phyloP scores from a whole-genome alignment of 768 basidiomycete genomes.

The Krasilnikovozyma curviuscula region DNA sequence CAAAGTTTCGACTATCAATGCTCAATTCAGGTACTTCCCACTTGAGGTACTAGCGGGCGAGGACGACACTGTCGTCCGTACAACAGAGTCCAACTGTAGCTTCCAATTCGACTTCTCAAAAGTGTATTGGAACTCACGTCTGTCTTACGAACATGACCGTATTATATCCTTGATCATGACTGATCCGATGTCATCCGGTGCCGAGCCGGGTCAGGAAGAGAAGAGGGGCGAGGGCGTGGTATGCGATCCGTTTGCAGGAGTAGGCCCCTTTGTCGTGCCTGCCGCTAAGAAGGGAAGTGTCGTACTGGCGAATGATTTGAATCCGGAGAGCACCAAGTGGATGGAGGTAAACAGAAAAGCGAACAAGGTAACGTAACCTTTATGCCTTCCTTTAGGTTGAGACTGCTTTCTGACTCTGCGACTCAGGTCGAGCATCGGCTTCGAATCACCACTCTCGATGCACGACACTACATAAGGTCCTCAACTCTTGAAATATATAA shows the following conservation, averaged over 20 bases:
- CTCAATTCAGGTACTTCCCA: conserved; percentile 72
- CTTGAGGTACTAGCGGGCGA: conserved; percentile 96
- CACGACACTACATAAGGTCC: conserved; percentile 58
- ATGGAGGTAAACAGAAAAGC: conserved; percentile 47
- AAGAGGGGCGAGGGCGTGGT: no score
- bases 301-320: conserved; percentile 82
- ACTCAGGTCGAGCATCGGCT: conserved; percentile 50
- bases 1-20: conserved; percentile 61
- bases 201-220: no score
- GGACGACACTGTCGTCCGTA: conserved; percentile 62
- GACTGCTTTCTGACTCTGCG: conserved; percentile 2
- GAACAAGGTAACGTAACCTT: conserved; percentile 42
- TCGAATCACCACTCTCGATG: conserved; percentile 61
- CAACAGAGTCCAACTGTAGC: conserved; percentile 71
- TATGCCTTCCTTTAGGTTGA: conserved; percentile 1
- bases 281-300: conserved; percentile 79
- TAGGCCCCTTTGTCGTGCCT: conserved; percentile 88
- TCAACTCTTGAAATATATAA: conserved; percentile 38
- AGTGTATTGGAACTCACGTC: conserved; percentile 96
- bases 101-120: conserved; percentile 87
- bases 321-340: conserved; percentile 69
- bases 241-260: conserved; percentile 89
- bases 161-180: conserved; percentile 52
- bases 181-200: no score
- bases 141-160: conserved; percentile 77